phyloP scores from a whole-genome alignment of 2,329 filamentous ascomycete species.

The Ophiostoma perfectum region DNA sequence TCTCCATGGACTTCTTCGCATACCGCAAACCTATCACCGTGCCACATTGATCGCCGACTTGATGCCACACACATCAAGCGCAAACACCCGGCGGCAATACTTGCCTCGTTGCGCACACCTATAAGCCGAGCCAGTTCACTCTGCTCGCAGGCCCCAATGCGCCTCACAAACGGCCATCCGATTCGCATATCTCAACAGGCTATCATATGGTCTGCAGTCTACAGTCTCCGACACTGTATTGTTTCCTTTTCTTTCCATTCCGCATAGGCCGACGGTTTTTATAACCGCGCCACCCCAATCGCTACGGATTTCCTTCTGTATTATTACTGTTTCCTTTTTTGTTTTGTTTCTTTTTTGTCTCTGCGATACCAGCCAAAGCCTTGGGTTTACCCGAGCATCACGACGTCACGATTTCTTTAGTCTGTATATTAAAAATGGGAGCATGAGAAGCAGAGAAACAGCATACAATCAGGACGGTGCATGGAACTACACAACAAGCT shows the following conservation, averaged over 20 bases:
- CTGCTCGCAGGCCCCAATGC: neutral
- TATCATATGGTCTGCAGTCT: neutral
- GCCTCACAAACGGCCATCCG: neutral
- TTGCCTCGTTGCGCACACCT: no score
- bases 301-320: neutral
- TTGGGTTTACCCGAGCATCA: neutral
- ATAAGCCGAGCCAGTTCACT: neutral
- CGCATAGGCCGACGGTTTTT: conserved; percentile 12
- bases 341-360: neutral
- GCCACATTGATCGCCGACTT: neutral
- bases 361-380: neutral
- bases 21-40: neutral
- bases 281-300: conserved; percentile 6
- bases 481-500: neutral
- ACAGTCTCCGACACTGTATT: neutral
- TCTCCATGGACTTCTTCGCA: neutral
- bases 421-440: neutral
- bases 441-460: neutral
- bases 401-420: neutral
- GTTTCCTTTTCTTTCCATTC: neutral
- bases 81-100: neutral
- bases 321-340: neutral
- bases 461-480: neutral
- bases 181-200: neutral
- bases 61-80: no score